Conservation (phyloP, 1,284 basidiomycete species). For the Anthracocystis panici-leucophaei region DNA sequence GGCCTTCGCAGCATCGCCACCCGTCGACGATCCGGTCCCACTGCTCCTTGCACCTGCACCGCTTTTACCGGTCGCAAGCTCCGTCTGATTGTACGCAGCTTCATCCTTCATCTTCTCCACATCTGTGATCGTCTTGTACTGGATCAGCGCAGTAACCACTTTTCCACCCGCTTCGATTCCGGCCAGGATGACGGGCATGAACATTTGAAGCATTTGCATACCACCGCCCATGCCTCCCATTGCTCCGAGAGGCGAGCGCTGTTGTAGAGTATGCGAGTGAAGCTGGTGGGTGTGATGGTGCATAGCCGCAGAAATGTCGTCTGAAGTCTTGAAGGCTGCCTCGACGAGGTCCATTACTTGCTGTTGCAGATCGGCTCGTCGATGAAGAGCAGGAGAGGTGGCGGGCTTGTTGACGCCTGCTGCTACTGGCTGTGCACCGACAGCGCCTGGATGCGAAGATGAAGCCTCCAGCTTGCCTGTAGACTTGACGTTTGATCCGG, state of each 20-base stretch:
- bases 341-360: not conserved
- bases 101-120: no score
- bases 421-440: no score
- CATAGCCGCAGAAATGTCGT: not conserved
- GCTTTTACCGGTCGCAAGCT: not conserved
- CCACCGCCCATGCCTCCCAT: conserved; percentile 4
- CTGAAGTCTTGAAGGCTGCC: not conserved
- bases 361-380: not conserved
- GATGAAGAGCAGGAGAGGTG: not conserved
- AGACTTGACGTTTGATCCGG: no score
- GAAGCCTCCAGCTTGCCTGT: no score
- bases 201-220: not conserved
- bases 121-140: not conserved
- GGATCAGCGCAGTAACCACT: not conserved
- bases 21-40: not conserved
- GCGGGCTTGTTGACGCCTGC: no score
- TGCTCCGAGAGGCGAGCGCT: not conserved
- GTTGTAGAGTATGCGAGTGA: not conserved
- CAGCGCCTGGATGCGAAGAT: no score
- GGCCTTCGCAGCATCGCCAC: not conserved
- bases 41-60: not conserved
- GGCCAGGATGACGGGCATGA: conserved; percentile 9
- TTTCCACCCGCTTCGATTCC: conserved; percentile 12
- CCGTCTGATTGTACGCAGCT: no score
- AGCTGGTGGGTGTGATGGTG: not conserved